Evolutionary conservation across 177 flowering plant genomes (phyloP).

Genomic region (Vitis hybrid): DNA sequence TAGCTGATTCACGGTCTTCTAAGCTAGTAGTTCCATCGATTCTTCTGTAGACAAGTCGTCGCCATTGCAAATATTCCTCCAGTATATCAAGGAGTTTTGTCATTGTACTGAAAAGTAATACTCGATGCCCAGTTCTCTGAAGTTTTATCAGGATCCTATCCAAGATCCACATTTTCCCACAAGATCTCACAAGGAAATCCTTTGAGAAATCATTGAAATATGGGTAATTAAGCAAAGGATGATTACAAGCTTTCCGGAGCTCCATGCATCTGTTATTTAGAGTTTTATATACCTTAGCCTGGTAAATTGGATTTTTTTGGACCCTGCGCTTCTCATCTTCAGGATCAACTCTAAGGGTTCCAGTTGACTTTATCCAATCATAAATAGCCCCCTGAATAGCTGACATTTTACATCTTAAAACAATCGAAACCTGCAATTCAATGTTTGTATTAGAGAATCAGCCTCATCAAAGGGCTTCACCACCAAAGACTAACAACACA

Average conservation of each 20-base stretch:
- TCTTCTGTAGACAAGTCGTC: slow-evolving; percentile 81
- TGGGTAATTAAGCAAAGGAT: slow-evolving; percentile 95
- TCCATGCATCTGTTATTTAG: slow-evolving; percentile 97
- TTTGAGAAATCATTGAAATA: slow-evolving; percentile 77
- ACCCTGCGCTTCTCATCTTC: slow-evolving; percentile 80
- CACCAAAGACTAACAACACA: slow-evolving; percentile 6
- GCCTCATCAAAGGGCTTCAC: neutral
- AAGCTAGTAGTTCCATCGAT: slow-evolving; percentile 97
- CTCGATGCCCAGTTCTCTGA: slow-evolving; percentile 91
- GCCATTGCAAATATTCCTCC: slow-evolving; percentile 95
- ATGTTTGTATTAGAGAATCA: slow-evolving; percentile 10
- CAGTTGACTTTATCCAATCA: slow-evolving; percentile 98
- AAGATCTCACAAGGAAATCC: slow-evolving; percentile 88
- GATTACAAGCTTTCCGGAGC: slow-evolving; percentile 93
- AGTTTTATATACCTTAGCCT: slow-evolving; percentile 63
- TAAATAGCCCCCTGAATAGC: slow-evolving; percentile 90
- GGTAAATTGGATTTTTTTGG: slow-evolving; percentile 72
- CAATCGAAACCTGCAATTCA: slow-evolving; percentile 77
- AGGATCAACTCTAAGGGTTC: slow-evolving; percentile 91
- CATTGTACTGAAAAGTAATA: slow-evolving; percentile 96
- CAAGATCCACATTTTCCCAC: slow-evolving; percentile 94
- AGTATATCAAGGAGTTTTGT: slow-evolving; percentile 94
- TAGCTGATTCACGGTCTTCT: slow-evolving; percentile 97
- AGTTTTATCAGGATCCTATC: slow-evolving; percentile 95
- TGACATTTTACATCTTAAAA: slow-evolving; percentile 92